These are phyloP conservation scores for Plenodomus lindquistii DNA, from an alignment of 2,329 filamentous ascomycete genomes.

Conservation along the genomic window DNA sequence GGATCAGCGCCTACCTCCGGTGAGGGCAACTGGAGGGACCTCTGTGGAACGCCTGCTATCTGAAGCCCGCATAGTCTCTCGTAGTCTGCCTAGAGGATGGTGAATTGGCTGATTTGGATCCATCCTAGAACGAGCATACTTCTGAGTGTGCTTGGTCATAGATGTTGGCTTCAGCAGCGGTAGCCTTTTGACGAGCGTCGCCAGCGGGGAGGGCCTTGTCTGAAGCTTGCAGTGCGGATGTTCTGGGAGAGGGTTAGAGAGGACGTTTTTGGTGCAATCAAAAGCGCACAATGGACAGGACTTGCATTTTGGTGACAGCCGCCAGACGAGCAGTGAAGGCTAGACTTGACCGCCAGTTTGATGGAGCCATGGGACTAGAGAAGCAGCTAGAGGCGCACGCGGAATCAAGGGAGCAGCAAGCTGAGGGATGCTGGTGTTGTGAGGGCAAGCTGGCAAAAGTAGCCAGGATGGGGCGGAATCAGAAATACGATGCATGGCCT, in stretches of 20 bases:
- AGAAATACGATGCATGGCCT: background rate
- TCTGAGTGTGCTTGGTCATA: constrained; percentile 61
- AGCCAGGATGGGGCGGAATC: background rate
- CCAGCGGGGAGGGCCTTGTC: constrained; percentile 50
- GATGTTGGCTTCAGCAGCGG: constrained; percentile 66
- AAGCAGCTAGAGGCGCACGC: background rate
- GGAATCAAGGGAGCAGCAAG: background rate
- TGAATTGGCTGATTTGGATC: constrained; percentile 11
- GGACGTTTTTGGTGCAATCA: background rate
- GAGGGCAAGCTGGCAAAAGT: background rate
- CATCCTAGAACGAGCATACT: constrained; percentile 48
- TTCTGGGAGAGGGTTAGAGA: constrained; percentile 42
- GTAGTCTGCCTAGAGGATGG: constrained; percentile 39
- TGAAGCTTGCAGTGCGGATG: constrained; percentile 53
- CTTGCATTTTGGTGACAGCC: constrained; percentile 54
- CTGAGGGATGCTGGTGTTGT: background rate
- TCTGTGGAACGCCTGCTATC: constrained; percentile 20
- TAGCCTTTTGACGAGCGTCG: constrained; percentile 62
- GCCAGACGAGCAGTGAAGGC: constrained; percentile 52
- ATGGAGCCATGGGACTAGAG: constrained; percentile 25
- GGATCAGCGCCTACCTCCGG: constrained; percentile 19
- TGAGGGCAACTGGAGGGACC: constrained; percentile 28
- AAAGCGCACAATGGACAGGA: constrained; percentile 18
- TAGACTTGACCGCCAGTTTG: constrained; percentile 48
- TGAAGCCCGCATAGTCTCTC: constrained; percentile 30